Base-by-base conservation (phyloP, 495 filamentous ascomycete genomes). In the Penicillium crystallinum region DNA sequence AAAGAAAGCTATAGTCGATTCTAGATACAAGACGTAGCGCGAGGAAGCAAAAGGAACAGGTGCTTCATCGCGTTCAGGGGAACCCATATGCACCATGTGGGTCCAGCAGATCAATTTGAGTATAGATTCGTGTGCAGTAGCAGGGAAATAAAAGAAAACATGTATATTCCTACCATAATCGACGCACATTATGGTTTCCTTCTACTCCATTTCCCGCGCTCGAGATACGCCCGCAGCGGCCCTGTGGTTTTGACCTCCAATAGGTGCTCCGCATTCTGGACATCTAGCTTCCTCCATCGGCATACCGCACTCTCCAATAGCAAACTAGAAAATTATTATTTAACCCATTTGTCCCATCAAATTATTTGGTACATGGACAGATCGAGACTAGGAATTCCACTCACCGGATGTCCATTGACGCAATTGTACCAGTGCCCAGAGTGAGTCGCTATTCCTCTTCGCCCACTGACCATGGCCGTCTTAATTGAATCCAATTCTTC, bases 151-250 rank as follows among this genome's bases (percentile, higher is more conserved):
- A n/a, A n/a, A n/a, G n/a, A n/a, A n/a, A n/a, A n/a, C n/a, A n/a
- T n/a, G n/a, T n/a, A n/a, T n/a, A n/a, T n/a, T n/a, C n/a, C n/a
- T n/a, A n/a, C n/a, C n/a, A n/a, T n/a, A n/a, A n/a, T n/a, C n/a
- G n/a, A n/a, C n/a, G n/a, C n/a, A n/a, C n/a, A n/a, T n/a, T n/a
- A n/a, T n/a, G n/a, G n/a, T 50, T 81, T 86, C 39, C 86, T 82
- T 71, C 73, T 74, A 49, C 53, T 73, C 53, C 52, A 64, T 54
- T 19, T 77, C 47, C 63, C 41, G 39, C 45, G 30, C 41, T 47
- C 51, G 36, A 42, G 47, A 53, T 12, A 53, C 56, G 2, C 56
- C 52, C 31, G 23, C 46, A 38, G 55, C 41, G 27, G 51, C 41
- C 6, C 0, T 18, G 11, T 56, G 48, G n/a, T 48, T 42, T 52